Conservation (phyloP, 148 eudicot species). For the Tetragonia tetragonoides region DNA sequence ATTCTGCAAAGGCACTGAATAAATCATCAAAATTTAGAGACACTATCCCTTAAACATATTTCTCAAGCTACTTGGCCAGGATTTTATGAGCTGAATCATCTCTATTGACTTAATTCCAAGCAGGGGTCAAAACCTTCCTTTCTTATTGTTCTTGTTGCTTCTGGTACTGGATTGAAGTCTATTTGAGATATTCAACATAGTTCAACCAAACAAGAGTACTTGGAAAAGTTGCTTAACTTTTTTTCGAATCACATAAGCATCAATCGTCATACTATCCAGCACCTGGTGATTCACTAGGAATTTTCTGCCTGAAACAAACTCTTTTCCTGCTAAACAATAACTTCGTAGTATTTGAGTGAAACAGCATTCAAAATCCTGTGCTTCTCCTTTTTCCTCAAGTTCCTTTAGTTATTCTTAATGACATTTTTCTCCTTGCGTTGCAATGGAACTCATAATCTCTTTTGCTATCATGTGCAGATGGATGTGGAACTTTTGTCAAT, state of each 20-base stretch:
- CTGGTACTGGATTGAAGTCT: not conserved
- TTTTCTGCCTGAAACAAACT: not conserved
- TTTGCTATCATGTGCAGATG: conserved; percentile 43
- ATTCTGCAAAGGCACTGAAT: too few species aligned
- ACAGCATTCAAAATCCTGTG: not conserved
- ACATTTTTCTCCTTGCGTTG: not conserved
- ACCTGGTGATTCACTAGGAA: not conserved
- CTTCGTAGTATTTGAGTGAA: not conserved
- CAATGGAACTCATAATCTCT: not conserved
- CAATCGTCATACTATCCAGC: not conserved
- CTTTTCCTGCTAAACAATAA: not conserved
- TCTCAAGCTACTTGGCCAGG: too few species aligned
- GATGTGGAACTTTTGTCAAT: conserved; percentile 71
- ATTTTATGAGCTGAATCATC: too few species aligned
- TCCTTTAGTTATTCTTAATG: not conserved
- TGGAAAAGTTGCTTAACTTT: not conserved
- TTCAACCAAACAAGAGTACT: too few species aligned
- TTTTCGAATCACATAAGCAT: not conserved
- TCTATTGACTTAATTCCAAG: too few species aligned
- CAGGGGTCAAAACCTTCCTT: not conserved
- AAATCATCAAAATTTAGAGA: too few species aligned
- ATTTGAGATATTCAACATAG: too few species aligned
- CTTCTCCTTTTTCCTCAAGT: not conserved
- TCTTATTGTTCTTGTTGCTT: not conserved
- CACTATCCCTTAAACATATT: too few species aligned